These are phyloP conservation scores for Neofusicoccum sp. DNA, from an alignment of 2,329 filamentous ascomycete species.

Conservation along the genomic window DNA sequence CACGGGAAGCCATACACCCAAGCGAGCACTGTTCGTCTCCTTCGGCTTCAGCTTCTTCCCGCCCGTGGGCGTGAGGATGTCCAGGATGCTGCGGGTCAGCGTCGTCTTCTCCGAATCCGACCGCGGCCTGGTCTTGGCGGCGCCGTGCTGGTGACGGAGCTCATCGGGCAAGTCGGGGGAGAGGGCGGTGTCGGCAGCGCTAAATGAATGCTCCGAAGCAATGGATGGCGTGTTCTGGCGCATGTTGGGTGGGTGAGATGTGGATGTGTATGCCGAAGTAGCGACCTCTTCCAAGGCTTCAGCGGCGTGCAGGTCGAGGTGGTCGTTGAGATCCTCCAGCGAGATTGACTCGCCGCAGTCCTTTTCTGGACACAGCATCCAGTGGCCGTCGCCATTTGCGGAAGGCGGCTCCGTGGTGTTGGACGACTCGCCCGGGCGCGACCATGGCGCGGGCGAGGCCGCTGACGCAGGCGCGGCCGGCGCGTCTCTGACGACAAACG, in stretches of 20 bases:
- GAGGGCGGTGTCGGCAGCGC: conserved; percentile 24
- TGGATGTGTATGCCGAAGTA: conserved; percentile 21
- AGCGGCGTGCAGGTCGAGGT: conserved; percentile 45
- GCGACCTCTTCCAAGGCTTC: conserved; percentile 30
- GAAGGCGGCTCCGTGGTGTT: not conserved
- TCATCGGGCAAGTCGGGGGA: conserved; percentile 24
- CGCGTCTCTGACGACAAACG: conserved; percentile 33
- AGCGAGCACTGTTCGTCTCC: conserved; percentile 26
- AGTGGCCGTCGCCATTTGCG: conserved; percentile 22
- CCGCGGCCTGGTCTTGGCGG: conserved; percentile 17
- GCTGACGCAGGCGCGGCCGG: conserved; percentile 20
- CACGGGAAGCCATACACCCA: conserved; percentile 31
- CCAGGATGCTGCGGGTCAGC: conserved; percentile 34
- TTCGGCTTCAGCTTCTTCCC: conserved; percentile 27
- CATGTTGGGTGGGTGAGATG: conserved; percentile 33
- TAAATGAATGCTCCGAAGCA: conserved; percentile 26
- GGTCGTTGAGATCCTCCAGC: conserved; percentile 45
- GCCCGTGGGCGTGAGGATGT: conserved; percentile 33
- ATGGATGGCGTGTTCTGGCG: conserved; percentile 21
- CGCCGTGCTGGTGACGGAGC: conserved; percentile 21
- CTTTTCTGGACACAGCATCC: conserved; percentile 40
- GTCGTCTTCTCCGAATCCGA: conserved; percentile 34
- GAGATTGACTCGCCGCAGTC: conserved; percentile 45
- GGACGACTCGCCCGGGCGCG: not conserved
- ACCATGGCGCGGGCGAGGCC: conserved; percentile 21